A percentile compares a stretch with the other conserved stretches of the same genome.
Conservation (phyloP, 306 rosid genomes). For the Urtica urens region DNA sequence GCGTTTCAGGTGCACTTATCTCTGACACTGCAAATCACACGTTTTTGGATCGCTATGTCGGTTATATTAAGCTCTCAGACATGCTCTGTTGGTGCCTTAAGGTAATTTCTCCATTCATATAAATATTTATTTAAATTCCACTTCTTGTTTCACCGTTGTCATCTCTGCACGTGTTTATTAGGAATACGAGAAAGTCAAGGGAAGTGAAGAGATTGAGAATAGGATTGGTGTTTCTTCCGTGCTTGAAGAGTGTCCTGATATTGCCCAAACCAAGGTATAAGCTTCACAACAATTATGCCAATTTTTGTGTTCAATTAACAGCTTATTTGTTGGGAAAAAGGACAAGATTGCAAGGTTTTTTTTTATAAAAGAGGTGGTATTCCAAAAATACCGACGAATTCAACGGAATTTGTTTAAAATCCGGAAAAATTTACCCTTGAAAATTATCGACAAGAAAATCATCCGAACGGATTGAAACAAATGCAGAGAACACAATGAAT, state of each 20-base stretch:
- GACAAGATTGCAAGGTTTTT: no score
- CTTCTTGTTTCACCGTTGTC: not conserved
- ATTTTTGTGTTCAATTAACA: no score
- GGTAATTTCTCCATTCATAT: conserved; percentile 15
- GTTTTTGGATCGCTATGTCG: conserved; percentile 33
- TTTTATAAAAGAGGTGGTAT: no score
- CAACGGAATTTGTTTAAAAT: no score
- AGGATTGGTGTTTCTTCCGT: conserved; percentile 22
- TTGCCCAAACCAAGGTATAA: conserved; percentile 59
- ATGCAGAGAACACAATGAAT: no score
- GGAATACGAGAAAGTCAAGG: conserved; percentile 13
- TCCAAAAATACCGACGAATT: no score
- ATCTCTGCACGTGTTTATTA: conserved; percentile 33
- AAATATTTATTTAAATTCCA: not conserved
- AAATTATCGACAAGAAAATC: no score
- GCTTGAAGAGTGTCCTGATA: conserved; percentile 39
- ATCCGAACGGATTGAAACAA: no score
- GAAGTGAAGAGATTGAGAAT: conserved; percentile 8
- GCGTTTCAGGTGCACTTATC: conserved; percentile 32
- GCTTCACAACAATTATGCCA: no score
- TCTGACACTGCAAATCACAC: conserved; percentile 15
- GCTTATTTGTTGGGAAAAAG: no score
- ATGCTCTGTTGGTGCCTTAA: conserved; percentile 56
- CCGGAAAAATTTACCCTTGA: no score
- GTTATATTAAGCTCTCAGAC: conserved; percentile 37